A percentile compares a stretch with the other conserved stretches of the same genome.
Conservation (phyloP, 345 rosid species). For the Carallia pectinifolia region DNA sequence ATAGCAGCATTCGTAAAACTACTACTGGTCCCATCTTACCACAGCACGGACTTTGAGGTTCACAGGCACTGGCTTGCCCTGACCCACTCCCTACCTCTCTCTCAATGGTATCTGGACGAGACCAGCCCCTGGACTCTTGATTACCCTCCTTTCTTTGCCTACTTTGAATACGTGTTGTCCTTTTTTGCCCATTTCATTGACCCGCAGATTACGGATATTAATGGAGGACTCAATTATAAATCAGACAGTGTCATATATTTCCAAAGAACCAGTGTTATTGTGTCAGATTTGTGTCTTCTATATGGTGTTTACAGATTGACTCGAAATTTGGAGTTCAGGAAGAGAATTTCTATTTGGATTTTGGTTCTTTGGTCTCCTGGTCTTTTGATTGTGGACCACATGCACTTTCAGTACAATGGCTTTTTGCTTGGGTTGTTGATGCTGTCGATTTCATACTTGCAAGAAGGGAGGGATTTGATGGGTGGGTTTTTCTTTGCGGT, state of each 20-base stretch:
- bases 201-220: slow-evolving; percentile 62
- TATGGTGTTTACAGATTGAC: slow-evolving; percentile 56
- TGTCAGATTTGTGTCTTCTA: slow-evolving; percentile 65
- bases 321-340: slow-evolving; percentile 26
- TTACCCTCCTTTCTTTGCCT: slow-evolving; percentile 84
- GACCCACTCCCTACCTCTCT: slow-evolving; percentile 75
- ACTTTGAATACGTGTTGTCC: slow-evolving; percentile 59
- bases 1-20: slow-evolving; percentile 58
- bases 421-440: slow-evolving; percentile 73
- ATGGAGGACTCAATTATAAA: slow-evolving; percentile 52
- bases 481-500: slow-evolving; percentile 81
- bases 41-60: slow-evolving; percentile 89
- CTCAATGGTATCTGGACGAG: slow-evolving; percentile 79
- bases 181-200: slow-evolving; percentile 60
- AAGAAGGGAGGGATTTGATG: slow-evolving; percentile 70
- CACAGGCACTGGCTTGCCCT: slow-evolving; percentile 96
- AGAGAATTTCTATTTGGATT: slow-evolving; percentile 50
- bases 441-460: slow-evolving; percentile 73
- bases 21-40: slow-evolving; percentile 71
- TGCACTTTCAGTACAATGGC: slow-evolving; percentile 96
- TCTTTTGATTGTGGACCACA: slow-evolving; percentile 75
- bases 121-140: slow-evolving; percentile 96
- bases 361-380: slow-evolving; percentile 84
- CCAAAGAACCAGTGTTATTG: slow-evolving; percentile 67
- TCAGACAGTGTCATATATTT: slow-evolving; percentile 55